Conservation (phyloP, 331 rosid species). For the Quercus lobata region DNA sequence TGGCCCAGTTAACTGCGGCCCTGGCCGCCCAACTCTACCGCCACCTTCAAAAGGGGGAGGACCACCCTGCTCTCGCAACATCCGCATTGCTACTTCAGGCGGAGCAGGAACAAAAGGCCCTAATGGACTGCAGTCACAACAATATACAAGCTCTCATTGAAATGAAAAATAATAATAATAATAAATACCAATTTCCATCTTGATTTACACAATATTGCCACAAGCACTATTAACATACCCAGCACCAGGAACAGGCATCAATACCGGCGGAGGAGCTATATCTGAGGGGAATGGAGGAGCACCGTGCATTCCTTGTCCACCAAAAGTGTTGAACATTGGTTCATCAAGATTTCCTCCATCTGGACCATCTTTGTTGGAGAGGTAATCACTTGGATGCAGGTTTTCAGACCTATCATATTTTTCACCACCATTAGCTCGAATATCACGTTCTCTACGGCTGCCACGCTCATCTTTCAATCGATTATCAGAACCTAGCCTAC, state of each 20-base stretch:
- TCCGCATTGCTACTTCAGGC: constrained; percentile 64
- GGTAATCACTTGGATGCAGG: constrained; percentile 33
- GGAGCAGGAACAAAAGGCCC: constrained; percentile 72
- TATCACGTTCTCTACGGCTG: constrained; percentile 49
- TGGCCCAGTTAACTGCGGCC: constrained; percentile 48
- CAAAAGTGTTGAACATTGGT: constrained; percentile 43
- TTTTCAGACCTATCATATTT: constrained; percentile 48
- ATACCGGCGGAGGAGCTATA: constrained; percentile 45
- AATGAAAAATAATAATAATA: not conserved
- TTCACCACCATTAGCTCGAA: constrained; percentile 38
- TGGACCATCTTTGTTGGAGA: constrained; percentile 36
- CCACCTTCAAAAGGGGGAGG: constrained; percentile 55
- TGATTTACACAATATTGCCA: too few relatives aligned
- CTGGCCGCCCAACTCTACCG: constrained; percentile 47
- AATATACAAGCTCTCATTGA: not conserved
- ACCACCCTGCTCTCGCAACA: constrained; percentile 63
- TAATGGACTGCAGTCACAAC: constrained; percentile 38
- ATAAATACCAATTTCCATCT: too few relatives aligned
- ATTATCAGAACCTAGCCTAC: constrained; percentile 37
- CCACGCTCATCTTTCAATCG: constrained; percentile 56
- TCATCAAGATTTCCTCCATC: constrained; percentile 53
- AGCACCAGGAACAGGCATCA: constrained; percentile 72
- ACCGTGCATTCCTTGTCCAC: constrained; percentile 46
- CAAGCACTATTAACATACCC: constrained; percentile 31
- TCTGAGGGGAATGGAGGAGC: constrained; percentile 54